Percentiles rank a stretch among this genome's conserved stretches.
phyloP scores from a whole-genome alignment of 805 yeast genomes.

The Wickerhamia fluorescens region DNA sequence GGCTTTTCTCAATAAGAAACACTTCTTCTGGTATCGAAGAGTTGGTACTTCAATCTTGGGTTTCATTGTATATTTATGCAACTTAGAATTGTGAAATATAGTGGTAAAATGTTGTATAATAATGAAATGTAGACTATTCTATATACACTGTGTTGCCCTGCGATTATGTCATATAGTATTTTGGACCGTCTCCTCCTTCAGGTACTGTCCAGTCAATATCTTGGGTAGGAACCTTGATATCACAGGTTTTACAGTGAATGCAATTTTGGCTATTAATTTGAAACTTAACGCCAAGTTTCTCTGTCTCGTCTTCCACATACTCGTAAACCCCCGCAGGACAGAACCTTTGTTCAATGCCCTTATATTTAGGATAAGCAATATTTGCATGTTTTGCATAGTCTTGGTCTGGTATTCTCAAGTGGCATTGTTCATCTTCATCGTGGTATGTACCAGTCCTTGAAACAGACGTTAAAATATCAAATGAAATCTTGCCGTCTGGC shows the following conservation, averaged over 20 bases:
- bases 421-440: constrained; percentile 89
- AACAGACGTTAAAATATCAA: constrained; percentile 90
- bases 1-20: no score
- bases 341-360: constrained; percentile 86
- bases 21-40: no score
- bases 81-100: no score
- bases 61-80: no score
- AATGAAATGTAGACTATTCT: no score
- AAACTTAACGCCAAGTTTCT: constrained; percentile 64
- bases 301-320: constrained; percentile 62
- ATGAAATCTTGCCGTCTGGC: constrained; percentile 89
- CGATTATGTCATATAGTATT: constrained; percentile 81
- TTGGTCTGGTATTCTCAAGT: constrained; percentile 59
- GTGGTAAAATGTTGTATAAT: no score
- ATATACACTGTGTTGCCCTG: no score
- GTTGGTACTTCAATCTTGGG: no score
- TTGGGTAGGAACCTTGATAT: constrained; percentile 91
- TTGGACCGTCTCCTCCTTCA: constrained; percentile 98
- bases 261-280: constrained; percentile 96
- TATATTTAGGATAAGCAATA: constrained; percentile 61
- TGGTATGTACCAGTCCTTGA: constrained; percentile 95
- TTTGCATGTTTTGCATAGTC: constrained; percentile 61
- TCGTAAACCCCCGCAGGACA: constrained; percentile 99
- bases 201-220: constrained; percentile 97
- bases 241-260: constrained; percentile 98